Percentiles rank a stretch among this genome's conserved stretches.
Conservation (phyloP, 768 basidiomycete species). For the Wakefieldia striispora region DNA sequence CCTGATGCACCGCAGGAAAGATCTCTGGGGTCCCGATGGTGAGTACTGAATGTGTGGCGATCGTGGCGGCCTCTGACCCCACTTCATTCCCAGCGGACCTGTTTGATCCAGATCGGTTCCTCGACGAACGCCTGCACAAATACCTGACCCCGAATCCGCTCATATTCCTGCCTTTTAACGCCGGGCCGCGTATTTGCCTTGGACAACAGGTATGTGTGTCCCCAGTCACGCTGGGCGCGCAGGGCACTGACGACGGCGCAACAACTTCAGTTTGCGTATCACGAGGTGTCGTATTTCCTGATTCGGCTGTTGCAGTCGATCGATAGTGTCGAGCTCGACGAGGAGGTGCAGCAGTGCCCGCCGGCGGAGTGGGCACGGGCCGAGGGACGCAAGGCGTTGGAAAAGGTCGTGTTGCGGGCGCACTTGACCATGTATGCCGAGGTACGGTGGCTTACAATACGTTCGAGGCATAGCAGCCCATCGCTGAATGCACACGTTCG, state of each 20-base stretch:
- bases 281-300: slow-evolving; percentile 54
- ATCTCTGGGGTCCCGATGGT: slow-evolving; percentile 55
- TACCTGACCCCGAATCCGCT: slow-evolving; percentile 55
- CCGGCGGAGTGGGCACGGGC: slow-evolving; percentile 34
- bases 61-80: neutral
- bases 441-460: slow-evolving; percentile 27
- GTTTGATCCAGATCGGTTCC: slow-evolving; percentile 69
- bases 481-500: neutral
- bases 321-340: slow-evolving; percentile 39
- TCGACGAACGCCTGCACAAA: slow-evolving; percentile 57
- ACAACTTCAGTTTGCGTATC: slow-evolving; percentile 48
- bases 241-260: neutral
- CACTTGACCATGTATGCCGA: slow-evolving; percentile 45
- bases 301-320: slow-evolving; percentile 51
- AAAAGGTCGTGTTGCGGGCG: slow-evolving; percentile 38
- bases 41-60: neutral
- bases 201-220: slow-evolving; percentile 37
- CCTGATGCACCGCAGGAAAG: slow-evolving; percentile 52
- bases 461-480: no score
- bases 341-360: slow-evolving; percentile 34
- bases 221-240: neutral
- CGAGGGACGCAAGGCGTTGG: slow-evolving; percentile 36
- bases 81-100: slow-evolving; percentile 20
- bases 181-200: slow-evolving; percentile 38
- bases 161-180: slow-evolving; percentile 45